Conservation (phyloP, 768 basidiomycete species). For the Amanita exitialis region DNA sequence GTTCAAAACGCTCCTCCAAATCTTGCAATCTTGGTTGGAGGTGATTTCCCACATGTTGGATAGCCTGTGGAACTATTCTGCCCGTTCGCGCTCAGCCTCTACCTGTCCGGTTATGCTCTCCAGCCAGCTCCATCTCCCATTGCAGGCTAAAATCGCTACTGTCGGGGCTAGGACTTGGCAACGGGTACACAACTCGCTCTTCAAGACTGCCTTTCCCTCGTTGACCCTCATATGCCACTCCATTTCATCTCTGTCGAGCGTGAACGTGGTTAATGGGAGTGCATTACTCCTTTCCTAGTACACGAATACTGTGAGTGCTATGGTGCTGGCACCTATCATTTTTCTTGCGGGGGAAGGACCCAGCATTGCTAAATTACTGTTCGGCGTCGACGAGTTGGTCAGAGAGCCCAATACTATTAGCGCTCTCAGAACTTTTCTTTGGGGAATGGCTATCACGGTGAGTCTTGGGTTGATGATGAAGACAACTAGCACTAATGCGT, state of each 20-base stretch:
- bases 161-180: conserved; percentile 45
- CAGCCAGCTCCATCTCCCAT: conserved; percentile 27
- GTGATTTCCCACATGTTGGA: conserved; percentile 87
- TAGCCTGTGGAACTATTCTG: conserved; percentile 54
- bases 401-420: conserved; percentile 29
- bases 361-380: conserved; percentile 51
- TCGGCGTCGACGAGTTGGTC: conserved; percentile 28
- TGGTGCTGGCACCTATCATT: conserved; percentile 64
- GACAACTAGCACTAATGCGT: neutral
- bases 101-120: conserved; percentile 23
- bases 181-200: conserved; percentile 56
- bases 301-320: conserved; percentile 73
- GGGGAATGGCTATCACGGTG: conserved; percentile 74
- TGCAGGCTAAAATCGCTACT: conserved; percentile 28
- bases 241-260: conserved; percentile 68
- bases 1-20: conserved; percentile 79
- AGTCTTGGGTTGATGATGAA: conserved; percentile 14
- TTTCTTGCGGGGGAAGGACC: conserved; percentile 69
- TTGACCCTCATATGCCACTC: conserved; percentile 92
- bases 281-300: conserved; percentile 88
- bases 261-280: conserved; percentile 73
- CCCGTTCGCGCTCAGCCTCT: conserved; percentile 23
- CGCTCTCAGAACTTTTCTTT: conserved; percentile 55
- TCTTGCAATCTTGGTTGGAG: conserved; percentile 90
- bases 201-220: conserved; percentile 92